phyloP scores from a whole-genome alignment of 768 basidiomycete species.

The Lentinula sp. region DNA sequence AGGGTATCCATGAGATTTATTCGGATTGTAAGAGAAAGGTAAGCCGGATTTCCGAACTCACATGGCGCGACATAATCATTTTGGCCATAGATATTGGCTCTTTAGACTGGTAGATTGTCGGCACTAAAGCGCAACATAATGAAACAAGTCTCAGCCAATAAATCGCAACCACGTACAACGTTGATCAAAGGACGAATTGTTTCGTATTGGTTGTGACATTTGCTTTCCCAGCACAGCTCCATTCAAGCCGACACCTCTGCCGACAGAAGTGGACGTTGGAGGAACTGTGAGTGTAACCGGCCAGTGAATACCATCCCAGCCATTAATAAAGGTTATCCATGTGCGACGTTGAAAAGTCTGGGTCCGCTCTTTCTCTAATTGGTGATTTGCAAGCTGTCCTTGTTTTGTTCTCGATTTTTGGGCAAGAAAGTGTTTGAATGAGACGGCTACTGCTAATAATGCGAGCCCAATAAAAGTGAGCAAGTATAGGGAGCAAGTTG shows the following conservation, averaged over 20 bases:
- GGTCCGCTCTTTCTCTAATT: neutral
- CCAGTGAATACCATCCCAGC: neutral
- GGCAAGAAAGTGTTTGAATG: neutral
- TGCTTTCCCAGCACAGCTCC: neutral
- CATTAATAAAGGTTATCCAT: neutral
- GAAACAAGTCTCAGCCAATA: neutral
- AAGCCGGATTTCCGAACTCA: constrained; percentile 15
- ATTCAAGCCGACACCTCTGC: neutral
- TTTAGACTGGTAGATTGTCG: constrained; percentile 35
- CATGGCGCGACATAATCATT: constrained; percentile 48
- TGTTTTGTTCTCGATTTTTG: neutral
- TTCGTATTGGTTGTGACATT: neutral
- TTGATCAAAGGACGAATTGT: neutral
- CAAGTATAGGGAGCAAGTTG: neutral
- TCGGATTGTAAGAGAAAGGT: constrained; percentile 4
- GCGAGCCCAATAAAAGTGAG: neutral
- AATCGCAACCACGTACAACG: neutral
- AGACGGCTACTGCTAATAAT: neutral
- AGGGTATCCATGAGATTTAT: neutral
- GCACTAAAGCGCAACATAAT: constrained; percentile 20
- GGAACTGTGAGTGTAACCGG: neutral
- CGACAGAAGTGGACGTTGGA: neutral
- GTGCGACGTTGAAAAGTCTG: neutral
- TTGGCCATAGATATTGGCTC: constrained; percentile 44
- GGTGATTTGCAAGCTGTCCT: neutral